A percentile compares a stretch with the other conserved stretches of the same genome.
Evolutionary conservation across 2,329 filamentous ascomycete genomes (phyloP).

Genomic region (Exophiala sp.): DNA sequence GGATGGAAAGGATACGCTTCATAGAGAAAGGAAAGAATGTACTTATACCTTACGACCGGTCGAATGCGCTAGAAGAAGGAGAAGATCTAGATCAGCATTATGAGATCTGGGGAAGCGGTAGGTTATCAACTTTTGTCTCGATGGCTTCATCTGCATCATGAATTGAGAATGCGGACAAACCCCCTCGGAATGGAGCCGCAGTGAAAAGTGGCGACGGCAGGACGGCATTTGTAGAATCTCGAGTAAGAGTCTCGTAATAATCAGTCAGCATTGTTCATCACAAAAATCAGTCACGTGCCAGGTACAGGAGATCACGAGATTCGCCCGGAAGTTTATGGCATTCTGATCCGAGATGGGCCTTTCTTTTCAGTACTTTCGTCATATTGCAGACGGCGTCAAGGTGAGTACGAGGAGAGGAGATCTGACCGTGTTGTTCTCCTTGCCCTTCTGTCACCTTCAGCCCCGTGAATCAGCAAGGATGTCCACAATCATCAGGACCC

Average conservation of each 20-base stretch:
- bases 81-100: neutral
- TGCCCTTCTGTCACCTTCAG: too few relatives aligned
- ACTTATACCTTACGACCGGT: conserved; percentile 18
- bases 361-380: too few relatives aligned
- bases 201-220: neutral
- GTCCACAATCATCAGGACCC: too few relatives aligned
- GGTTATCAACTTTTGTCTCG: neutral
- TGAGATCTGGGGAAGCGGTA: neutral
- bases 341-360: too few relatives aligned
- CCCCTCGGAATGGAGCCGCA: neutral
- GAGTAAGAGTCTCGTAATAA: conserved; percentile 20
- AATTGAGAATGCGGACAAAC: conserved; percentile 1
- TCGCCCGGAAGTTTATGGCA: neutral
- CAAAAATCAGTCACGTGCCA: too few relatives aligned
- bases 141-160: neutral
- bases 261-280: conserved; percentile 17
- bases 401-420: too few relatives aligned
- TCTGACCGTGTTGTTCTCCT: too few relatives aligned
- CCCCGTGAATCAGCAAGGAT: too few relatives aligned
- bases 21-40: conserved; percentile 6
- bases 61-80: conserved; percentile 21
- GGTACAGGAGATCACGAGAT: neutral
- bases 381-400: too few relatives aligned
- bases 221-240: conserved; percentile 2
- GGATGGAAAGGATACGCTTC: conserved; percentile 17